Evolutionary conservation across 148 eudicot genomes (phyloP), one percentile per base, ranked within the genome.

Genomic region (Rhododendron ferrugineum): DNA sequence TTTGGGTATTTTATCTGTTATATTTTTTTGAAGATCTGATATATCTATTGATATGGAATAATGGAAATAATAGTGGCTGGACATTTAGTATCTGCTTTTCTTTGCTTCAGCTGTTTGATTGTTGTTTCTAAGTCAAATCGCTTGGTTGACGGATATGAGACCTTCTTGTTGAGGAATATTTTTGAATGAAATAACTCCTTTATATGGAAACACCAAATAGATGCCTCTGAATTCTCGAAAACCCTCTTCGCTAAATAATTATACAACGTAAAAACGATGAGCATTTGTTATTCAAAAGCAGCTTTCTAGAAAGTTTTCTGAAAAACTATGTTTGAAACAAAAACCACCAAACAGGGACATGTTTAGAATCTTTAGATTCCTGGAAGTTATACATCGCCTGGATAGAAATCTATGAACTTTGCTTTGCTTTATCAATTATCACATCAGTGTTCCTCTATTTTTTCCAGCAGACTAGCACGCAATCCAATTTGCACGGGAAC

Each of bases 401-500:
- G 4, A 30, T 32, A 34, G 0, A 11, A 56, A 22, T 22, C 18
- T 56, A 18, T 0, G 6, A 32, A 58, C 4, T 56, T 14, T 2
- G 47, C 14, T 47, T 14, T 77, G 5, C 2, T 4, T 78, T 26
- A 47, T 66, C 76, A 42, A 0, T 47, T 78, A 11, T 44, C 76
- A 64, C 84, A 42, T 82, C 14, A 15, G 23, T 14, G 22, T 44
- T 26, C 13, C 5, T 60, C 75, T 77, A 47, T 52, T 70, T 42
- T 46, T 40, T n/a, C 76, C 52, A 85, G 87, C 93, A 96, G 98
- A 88, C 92, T 96, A 87, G 76, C 74, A 15, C 89, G 44, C 3
- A 96, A 94, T 86, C 94, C 94, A 15, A 78, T 82, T 74, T 96
- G 98, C 86, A 14, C 36, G 5, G 78, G 36, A 66, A 37, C 62